These are phyloP conservation scores for Akanthomyces muscarius DNA, from an alignment of 2,329 filamentous ascomycete genomes.

Conservation along the genomic window DNA sequence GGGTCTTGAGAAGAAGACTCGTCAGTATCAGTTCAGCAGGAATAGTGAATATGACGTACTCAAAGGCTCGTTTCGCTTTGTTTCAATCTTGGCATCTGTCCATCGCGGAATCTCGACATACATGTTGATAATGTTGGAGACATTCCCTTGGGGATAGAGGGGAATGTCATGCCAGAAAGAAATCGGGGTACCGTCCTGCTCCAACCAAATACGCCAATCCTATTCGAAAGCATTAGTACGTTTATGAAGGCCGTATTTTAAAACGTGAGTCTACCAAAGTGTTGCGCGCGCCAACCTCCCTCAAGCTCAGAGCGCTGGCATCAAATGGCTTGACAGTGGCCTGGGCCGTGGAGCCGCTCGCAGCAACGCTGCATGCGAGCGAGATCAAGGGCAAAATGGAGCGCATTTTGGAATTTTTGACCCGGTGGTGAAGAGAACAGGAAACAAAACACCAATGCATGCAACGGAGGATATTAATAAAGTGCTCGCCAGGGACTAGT, in stretches of 20 bases:
- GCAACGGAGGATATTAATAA: neutral
- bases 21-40: neutral
- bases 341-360: neutral
- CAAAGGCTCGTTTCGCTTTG: constrained; percentile 35
- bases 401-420: neutral
- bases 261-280: constrained; percentile 28
- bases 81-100: constrained; percentile 39
- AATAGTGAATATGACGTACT: constrained; percentile 25
- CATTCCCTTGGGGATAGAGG: constrained; percentile 32
- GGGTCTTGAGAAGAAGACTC: constrained; percentile 27
- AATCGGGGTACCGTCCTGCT: constrained; percentile 36
- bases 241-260: neutral
- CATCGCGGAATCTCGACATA: constrained; percentile 41
- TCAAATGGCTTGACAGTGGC: constrained; percentile 23
- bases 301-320: constrained; percentile 26
- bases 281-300: constrained; percentile 37
- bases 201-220: constrained; percentile 40
- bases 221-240: constrained; percentile 17
- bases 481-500: neutral
- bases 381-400: constrained; percentile 17
- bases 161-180: constrained; percentile 42
- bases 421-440: neutral
- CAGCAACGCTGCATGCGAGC: constrained; percentile 15
- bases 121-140: constrained; percentile 35
- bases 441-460: neutral